These are phyloP conservation scores for Albophoma yamanashiensis DNA, from an alignment of 2,329 filamentous ascomycete genomes.

Conservation along the genomic window DNA sequence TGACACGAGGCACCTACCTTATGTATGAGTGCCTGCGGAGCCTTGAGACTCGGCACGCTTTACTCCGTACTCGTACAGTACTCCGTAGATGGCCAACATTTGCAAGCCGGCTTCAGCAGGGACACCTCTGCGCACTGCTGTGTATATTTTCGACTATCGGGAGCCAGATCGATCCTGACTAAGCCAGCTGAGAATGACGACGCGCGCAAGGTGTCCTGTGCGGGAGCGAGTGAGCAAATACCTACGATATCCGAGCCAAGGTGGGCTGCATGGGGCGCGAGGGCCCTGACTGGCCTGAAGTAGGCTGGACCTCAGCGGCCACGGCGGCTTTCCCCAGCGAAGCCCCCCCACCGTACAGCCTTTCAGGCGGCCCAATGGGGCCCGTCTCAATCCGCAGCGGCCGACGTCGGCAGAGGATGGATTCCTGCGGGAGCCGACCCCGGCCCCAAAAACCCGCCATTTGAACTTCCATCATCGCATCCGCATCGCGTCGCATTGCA, in stretches of 20 bases:
- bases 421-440: not conserved
- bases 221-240: no score
- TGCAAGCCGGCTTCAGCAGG: no score
- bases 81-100: no score
- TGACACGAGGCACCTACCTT: no score
- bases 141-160: no score
- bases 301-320: not conserved
- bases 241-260: not conserved
- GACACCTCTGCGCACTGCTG: no score
- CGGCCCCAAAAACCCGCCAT: not conserved
- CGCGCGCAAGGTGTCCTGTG: no score
- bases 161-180: not conserved
- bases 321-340: not conserved
- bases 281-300: not conserved
- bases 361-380: not conserved
- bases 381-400: conserved; percentile 1
- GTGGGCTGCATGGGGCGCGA: not conserved
- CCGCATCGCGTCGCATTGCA: not conserved
- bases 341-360: not conserved
- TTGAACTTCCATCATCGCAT: not conserved
- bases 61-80: no score
- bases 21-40: no score
- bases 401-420: conserved; percentile 4
- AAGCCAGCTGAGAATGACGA: not conserved
- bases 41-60: no score